These are phyloP conservation scores for Curvularia verruculosa DNA, from an alignment of 2,329 filamentous ascomycete genomes.

Conservation along the genomic window DNA sequence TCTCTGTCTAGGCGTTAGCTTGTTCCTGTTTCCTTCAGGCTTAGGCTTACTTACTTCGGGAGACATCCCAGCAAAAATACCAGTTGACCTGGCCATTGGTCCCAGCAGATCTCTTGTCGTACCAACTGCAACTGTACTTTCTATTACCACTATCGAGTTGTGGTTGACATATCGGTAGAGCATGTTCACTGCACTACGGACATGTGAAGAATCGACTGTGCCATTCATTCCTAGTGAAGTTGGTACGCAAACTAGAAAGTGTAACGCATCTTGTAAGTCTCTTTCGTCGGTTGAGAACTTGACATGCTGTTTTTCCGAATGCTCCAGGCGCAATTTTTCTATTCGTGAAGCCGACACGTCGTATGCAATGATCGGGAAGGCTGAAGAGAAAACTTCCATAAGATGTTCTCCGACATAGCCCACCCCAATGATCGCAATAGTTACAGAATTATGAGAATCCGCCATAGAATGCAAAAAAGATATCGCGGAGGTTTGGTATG, in stretches of 20 bases:
- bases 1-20: constrained; percentile 34
- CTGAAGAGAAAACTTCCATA: constrained; percentile 52
- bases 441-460: background rate
- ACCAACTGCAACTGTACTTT: constrained; percentile 59
- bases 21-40: background rate
- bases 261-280: constrained; percentile 47
- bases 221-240: constrained; percentile 57
- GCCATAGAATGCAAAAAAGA: background rate
- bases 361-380: constrained; percentile 53
- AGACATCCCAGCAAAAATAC: constrained; percentile 53
- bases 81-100: constrained; percentile 45
- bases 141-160: constrained; percentile 58
- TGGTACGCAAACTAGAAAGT: constrained; percentile 62
- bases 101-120: constrained; percentile 60
- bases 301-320: background rate
- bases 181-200: constrained; percentile 53
- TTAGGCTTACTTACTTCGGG: constrained; percentile 48
- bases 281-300: constrained; percentile 3
- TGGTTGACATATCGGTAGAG: constrained; percentile 52
- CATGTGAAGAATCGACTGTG: constrained; percentile 56
- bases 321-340: constrained; percentile 2
- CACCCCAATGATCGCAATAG: constrained; percentile 57
- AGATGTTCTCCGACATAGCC: constrained; percentile 62
- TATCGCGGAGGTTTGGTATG: background rate
- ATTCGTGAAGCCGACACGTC: constrained; percentile 20